Conservation (phyloP, 176 grass and related monocot species). For the Secale cereale region DNA sequence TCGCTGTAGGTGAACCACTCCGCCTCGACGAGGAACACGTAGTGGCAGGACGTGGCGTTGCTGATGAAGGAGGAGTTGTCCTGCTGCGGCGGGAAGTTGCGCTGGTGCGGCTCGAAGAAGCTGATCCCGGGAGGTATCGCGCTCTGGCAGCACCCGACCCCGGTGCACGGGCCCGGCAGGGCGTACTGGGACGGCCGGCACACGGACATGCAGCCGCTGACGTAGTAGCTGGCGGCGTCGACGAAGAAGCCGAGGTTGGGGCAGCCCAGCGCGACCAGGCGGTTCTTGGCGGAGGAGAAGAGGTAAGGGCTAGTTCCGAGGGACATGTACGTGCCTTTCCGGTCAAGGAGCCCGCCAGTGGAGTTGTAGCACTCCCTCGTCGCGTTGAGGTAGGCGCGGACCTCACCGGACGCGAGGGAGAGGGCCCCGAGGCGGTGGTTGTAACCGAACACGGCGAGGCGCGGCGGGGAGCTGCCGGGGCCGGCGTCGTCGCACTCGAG, state of each 20-base stretch:
- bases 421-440: conserved; percentile 10
- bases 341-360: no score
- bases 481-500: conserved; percentile 32
- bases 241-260: conserved; percentile 35
- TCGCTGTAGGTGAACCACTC: conserved; percentile 36
- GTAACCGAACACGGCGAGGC: not conserved
- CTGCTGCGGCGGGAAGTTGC: not conserved
- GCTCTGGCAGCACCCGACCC: conserved; percentile 55
- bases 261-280: conserved; percentile 31
- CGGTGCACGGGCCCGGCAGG: conserved; percentile 24
- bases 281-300: conserved; percentile 31
- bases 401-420: conserved; percentile 15
- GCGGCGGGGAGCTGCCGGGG: not conserved
- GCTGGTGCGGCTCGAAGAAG: not conserved
- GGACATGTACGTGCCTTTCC: not conserved
- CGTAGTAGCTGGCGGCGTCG: not conserved
- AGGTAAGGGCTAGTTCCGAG: not conserved
- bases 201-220: conserved; percentile 43
- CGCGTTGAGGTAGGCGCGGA: not conserved
- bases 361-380: conserved; percentile 26
- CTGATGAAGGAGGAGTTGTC: not conserved
- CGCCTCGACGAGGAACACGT: conserved; percentile 33
- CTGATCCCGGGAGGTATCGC: not conserved
- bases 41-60: conserved; percentile 23
- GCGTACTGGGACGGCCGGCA: conserved; percentile 21